Evolutionary conservation across 2,329 filamentous ascomycete genomes (phyloP).

Genomic region (Aspergillus glaucus): DNA sequence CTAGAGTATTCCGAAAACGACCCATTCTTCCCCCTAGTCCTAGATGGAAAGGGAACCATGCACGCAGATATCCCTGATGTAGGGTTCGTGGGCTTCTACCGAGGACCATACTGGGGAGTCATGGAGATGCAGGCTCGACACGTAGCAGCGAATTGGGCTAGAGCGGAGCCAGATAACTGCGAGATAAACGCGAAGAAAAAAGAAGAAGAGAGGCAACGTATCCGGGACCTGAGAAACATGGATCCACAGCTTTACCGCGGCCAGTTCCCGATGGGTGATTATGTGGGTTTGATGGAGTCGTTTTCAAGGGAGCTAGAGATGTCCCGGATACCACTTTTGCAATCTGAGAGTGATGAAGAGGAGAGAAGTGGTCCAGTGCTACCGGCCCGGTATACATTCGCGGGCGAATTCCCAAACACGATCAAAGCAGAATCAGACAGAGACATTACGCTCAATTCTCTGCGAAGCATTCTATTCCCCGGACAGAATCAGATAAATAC

Average conservation of each 20-base stretch:
- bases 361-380: slow-evolving; percentile 40
- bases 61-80: slow-evolving; percentile 57
- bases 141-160: slow-evolving; percentile 55
- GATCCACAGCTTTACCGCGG: slow-evolving; percentile 31
- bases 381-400: slow-evolving; percentile 48
- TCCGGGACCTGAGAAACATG: slow-evolving; percentile 17
- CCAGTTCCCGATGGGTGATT: slow-evolving; percentile 82
- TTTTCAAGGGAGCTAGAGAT: slow-evolving; percentile 57
- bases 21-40: slow-evolving; percentile 54
- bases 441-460: slow-evolving; percentile 46
- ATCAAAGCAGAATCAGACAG: slow-evolving; percentile 12
- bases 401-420: slow-evolving; percentile 8
- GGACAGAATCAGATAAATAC: background rate
- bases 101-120: slow-evolving; percentile 77
- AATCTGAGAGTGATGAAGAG: slow-evolving; percentile 14
- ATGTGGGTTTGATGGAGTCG: slow-evolving; percentile 67
- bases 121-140: slow-evolving; percentile 81
- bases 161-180: background rate
- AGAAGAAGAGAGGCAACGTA: slow-evolving; percentile 16
- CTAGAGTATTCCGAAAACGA: slow-evolving; percentile 54
- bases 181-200: slow-evolving; percentile 16
- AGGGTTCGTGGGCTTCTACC: slow-evolving; percentile 77
- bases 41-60: slow-evolving; percentile 62
- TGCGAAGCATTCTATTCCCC: slow-evolving; percentile 17
- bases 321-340: slow-evolving; percentile 31